phyloP scores from a whole-genome alignment of 495 filamentous ascomycete species.

The Penicillium cataractarum region DNA sequence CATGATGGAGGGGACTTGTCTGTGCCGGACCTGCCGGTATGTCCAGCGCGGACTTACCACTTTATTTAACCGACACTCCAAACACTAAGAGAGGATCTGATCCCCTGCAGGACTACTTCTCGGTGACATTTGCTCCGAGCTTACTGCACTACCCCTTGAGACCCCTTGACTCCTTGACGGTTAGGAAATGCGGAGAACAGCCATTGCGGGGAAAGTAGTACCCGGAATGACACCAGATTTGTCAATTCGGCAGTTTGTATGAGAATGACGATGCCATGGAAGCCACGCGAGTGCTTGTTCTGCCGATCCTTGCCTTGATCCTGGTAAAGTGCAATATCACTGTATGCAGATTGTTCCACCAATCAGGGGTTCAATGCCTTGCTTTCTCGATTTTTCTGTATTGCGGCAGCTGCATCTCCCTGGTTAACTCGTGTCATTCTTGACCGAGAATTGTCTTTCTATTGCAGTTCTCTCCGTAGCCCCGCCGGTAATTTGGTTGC shows the following conservation, averaged over 20 bases:
- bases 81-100: neutral
- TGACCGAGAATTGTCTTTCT: conserved; percentile 8
- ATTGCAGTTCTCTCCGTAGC: neutral
- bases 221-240: neutral
- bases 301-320: conserved; percentile 18
- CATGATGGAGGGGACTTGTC: conserved; percentile 2
- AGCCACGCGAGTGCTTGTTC: conserved; percentile 23
- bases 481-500: neutral
- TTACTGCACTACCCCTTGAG: neutral
- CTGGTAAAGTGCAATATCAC: conserved; percentile 8
- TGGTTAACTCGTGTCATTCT: conserved; percentile 12
- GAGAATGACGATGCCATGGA: conserved; percentile 19
- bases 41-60: neutral
- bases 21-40: too few species aligned
- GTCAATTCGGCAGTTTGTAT: conserved; percentile 6
- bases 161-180: neutral
- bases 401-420: neutral
- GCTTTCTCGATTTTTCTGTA: neutral
- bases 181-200: conserved; percentile 13
- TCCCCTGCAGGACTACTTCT: neutral
- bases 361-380: conserved; percentile 14
- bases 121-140: conserved; percentile 24
- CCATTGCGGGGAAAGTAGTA: conserved; percentile 16
- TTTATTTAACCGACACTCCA: neutral
- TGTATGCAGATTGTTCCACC: conserved; percentile 24